Conservation (phyloP, 1,139 yeast genomes). For the Hanseniaspora sp. region DNA sequence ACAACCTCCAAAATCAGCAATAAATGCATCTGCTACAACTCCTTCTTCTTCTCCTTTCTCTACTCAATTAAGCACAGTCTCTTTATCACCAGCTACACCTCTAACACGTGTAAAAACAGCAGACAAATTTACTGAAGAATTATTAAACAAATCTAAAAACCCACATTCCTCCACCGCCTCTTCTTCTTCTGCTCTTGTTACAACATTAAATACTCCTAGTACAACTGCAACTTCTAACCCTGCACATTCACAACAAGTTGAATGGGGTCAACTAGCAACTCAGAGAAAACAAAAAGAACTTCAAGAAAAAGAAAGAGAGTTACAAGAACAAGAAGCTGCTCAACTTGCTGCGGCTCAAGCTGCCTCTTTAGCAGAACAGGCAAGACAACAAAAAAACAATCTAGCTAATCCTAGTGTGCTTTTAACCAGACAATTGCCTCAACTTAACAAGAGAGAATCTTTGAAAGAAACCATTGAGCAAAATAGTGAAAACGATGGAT, state of each 20-base stretch:
- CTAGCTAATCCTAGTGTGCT: constrained; percentile 2
- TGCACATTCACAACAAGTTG: constrained; percentile 2
- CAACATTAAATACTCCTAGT: no score
- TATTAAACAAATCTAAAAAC: neutral
- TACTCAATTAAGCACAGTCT: no score
- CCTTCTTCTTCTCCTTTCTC: neutral
- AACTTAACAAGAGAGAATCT: neutral
- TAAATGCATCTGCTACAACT: neutral
- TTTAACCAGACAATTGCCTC: constrained; percentile 2
- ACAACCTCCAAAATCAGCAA: neutral
- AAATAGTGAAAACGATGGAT: neutral
- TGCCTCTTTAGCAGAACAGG: neutral
- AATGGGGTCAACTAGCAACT: constrained; percentile 12
- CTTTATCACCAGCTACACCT: neutral
- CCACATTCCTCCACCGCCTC: no score
- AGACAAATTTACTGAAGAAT: neutral
- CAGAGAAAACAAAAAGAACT: constrained; percentile 11
- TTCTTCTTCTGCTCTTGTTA: no score
- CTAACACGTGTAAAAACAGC: neutral
- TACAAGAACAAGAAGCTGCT: constrained; percentile 6
- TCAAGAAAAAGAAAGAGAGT: constrained; percentile 7
- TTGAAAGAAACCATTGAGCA: no score
- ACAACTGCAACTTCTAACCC: neutral
- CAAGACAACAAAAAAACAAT: neutral
- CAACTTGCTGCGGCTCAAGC: neutral